Base-by-base conservation (phyloP, 2,329 filamentous ascomycete species). In the Colletotrichum limetticola region DNA sequence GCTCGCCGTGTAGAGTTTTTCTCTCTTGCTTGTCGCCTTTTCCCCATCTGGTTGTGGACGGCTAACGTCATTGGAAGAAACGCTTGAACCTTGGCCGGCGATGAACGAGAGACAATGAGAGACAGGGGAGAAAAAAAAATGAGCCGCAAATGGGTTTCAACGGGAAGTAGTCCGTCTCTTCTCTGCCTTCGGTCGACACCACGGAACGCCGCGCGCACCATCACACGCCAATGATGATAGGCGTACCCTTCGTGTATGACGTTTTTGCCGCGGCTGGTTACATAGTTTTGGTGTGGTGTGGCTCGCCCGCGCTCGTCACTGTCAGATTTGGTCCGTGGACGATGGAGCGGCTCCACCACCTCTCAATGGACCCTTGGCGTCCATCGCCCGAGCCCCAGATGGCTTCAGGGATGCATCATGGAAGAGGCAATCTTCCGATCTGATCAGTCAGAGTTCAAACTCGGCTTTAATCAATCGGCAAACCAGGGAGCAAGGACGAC, bases 341-440 rank as follows among this genome's bases (percentile, higher is more conserved):
- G 37, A 42, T 42, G 37, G 37, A 42, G 42, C 42, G 30, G 28
- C 70, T 72, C 66, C 66, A 69, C 60, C 42, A 32, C 16, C 42
- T 49, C 42, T 55, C 32, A 14, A 56, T 49, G 66, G 46, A 72
- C 70, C 70, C 37, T 66, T 72, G 42, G 70, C 42, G 66, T 46
- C 26, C 30, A 69, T 72, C 60, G 59, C 66, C 66, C 70, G 46
- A 8, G 69, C 66, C 58, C 55, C 69, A 35, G 42, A 30, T 28
- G 30, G 52, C 19, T 22, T 22, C 69, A 69, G 66, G 70, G 60
- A 70, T 65, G 66, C 46, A 69, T 64, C 66, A 60, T 69, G 58
- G 58, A 69, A 60, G 66, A 55, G 70, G 70, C 46, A 65, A 69
- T 55, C 66, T 53, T 68, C 67, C 70, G 66, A 72, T 72, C 70